These are phyloP conservation scores for Aspergillus cejpii DNA, from an alignment of 2,329 filamentous ascomycete genomes.

Conservation along the genomic window DNA sequence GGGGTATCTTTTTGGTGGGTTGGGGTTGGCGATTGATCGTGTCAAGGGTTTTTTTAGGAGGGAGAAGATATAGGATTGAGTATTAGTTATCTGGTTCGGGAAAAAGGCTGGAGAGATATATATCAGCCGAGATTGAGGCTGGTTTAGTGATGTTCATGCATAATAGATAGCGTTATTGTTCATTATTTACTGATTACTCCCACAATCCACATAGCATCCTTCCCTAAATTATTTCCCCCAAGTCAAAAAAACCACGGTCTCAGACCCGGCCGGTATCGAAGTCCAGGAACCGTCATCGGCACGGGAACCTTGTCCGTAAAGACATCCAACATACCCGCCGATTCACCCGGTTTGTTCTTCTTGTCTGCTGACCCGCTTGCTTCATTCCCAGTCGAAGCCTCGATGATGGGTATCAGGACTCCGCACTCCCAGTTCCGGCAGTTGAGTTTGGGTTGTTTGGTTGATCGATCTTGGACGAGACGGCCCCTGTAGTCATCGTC, in stretches of 20 bases:
- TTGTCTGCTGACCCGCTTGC: conserved; percentile 12
- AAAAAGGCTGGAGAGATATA: too few species aligned
- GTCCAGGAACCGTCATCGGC: conserved; percentile 39
- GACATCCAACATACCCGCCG: conserved; percentile 17
- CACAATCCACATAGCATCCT: too few species aligned
- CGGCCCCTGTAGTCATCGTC: conserved; percentile 58
- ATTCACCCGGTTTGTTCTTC: conserved; percentile 24
- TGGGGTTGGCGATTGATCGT: conserved; percentile 39
- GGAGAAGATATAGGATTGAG: conserved; percentile 15
- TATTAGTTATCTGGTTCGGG: neutral
- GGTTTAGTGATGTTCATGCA: too few species aligned
- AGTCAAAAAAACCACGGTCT: conserved; percentile 21
- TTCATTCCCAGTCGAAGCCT: conserved; percentile 2
- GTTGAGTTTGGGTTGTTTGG: conserved; percentile 65
- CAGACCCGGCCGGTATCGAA: conserved; percentile 12
- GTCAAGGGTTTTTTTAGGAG: conserved; percentile 25
- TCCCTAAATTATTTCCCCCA: too few species aligned
- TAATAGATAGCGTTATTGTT: too few species aligned
- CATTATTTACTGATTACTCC: too few species aligned
- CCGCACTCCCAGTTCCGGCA: conserved; percentile 96
- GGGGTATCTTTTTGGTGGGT: conserved; percentile 47
- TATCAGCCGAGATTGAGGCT: too few species aligned
- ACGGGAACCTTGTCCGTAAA: conserved; percentile 41
- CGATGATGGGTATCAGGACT: conserved; percentile 61
- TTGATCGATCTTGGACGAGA: conserved; percentile 61